These are phyloP conservation scores for Arthroderma sp. DNA, from an alignment of 2,329 filamentous ascomycete genomes.

Conservation along the genomic window DNA sequence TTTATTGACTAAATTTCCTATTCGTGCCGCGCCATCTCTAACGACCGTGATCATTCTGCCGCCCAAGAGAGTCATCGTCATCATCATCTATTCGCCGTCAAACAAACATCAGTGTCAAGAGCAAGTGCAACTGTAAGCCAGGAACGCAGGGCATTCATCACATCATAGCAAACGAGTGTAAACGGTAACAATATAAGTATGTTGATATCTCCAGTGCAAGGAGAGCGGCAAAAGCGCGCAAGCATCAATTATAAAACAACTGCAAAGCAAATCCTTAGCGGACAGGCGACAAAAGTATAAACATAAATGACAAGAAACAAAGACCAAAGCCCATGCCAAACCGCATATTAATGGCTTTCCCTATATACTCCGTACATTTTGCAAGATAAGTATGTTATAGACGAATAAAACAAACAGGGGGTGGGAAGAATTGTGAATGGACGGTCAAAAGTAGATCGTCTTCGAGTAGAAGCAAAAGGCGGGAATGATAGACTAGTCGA, in stretches of 20 bases:
- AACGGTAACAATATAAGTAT: not conserved
- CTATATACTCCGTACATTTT: constrained; percentile 4
- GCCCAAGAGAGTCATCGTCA: not conserved
- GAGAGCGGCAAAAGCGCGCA: not conserved
- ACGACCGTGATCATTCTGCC: not conserved
- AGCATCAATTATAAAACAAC: not conserved
- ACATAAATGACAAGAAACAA: not conserved
- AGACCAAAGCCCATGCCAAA: not conserved
- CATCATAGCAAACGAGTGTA: not conserved
- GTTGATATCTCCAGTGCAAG: not conserved
- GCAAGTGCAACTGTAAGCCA: not conserved
- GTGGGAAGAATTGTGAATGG: not conserved
- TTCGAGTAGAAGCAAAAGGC: not conserved
- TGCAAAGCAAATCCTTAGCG: not conserved
- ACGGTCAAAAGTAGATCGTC: not conserved
- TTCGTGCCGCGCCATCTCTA: not conserved
- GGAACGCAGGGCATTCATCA: not conserved
- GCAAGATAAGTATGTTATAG: not conserved
- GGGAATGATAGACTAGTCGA: not conserved
- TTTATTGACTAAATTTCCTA: not conserved
- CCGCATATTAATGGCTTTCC: not conserved
- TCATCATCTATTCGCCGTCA: not conserved
- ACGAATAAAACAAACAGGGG: not conserved
- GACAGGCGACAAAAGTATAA: not conserved
- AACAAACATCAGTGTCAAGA: not conserved